Evolutionary conservation across 1,284 basidiomycete genomes (phyloP), one percentile per base, ranked within the genome.

Genomic region (Pseudozyma hubeiensis): DNA sequence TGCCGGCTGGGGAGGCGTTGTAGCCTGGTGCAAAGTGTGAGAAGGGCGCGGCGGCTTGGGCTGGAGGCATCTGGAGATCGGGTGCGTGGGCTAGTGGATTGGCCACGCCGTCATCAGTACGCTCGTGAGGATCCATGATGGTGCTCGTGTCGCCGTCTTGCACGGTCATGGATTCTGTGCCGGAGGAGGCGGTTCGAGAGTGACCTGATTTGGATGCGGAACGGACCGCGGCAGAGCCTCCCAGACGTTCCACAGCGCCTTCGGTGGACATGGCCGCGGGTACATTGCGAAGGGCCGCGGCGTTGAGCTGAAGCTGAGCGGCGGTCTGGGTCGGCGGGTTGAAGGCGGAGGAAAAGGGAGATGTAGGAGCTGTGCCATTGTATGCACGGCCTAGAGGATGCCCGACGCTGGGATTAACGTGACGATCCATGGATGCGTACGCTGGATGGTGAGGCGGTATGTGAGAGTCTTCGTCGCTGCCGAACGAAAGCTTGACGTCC

Each of bases 401-500:
- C 10, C 37, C 47, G 34, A 37, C 34, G 17, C 55, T 55, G 34
- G 33, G 53, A 39, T 47, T 57, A 34, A 34, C 34, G 17, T 58
- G 34, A 13, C 63, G 68, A 24, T 71, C 68, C 63, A 66, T 65
- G 17, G 40, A 24, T 7, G 50, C 30, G 5, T 59, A 40, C 33
- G 31, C 55, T 0, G 54, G 46, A 33, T 59, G 44, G n/a, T 57
- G 39, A 24, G 53, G 17, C 6, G 44, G 55, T n/a, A 51, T 46
- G 29, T 63, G 56, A 47, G 63, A n/a, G 14, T 69, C 71, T 6
- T 70, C 56, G 14, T 79, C 73, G 17, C 57, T 41, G 30, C 69
- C 73, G 34, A 81, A 78, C 7, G 93, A 91, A 77, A 98, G 90
- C 85, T 94, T 92, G 79, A 99, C 91, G 81, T 98, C 92, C 85